Percentiles rank a stretch among this genome's conserved stretches.
Conservation (phyloP, 108 stramenopile species). For the Mediolabrus comicus region DNA sequence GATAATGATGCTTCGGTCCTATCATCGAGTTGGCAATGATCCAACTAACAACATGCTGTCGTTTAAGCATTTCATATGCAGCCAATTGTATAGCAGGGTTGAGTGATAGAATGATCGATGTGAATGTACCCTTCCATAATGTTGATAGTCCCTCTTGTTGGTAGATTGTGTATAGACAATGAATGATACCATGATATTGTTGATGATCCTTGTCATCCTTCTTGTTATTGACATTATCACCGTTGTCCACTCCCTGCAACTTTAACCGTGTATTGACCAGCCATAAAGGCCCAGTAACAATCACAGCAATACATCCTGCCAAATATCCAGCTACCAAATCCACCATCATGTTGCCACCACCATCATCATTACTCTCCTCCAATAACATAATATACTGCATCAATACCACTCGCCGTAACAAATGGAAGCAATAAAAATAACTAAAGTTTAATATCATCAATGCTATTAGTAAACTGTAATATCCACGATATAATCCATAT, state of each 20-base stretch:
- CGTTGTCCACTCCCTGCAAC: slow-evolving; percentile 33
- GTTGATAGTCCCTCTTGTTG: slow-evolving; percentile 48
- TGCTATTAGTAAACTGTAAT: slow-evolving; percentile 35
- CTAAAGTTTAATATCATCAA: slow-evolving; percentile 36
- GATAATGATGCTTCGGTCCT: too few species aligned
- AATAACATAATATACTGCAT: background rate
- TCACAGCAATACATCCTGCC: slow-evolving; percentile 58
- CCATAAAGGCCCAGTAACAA: slow-evolving; percentile 67
- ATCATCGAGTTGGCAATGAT: background rate
- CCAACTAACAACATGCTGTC: background rate
- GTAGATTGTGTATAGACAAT: slow-evolving; percentile 25
- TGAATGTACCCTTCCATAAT: slow-evolving; percentile 55
- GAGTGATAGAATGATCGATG: slow-evolving; percentile 58
- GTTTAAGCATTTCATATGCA: slow-evolving; percentile 61
- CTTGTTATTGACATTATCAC: background rate
- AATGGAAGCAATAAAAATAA: slow-evolving; percentile 48
- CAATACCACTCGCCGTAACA: slow-evolving; percentile 6
- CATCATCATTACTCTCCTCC: background rate
- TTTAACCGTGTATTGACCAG: slow-evolving; percentile 68
- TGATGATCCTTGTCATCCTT: slow-evolving; percentile 3
- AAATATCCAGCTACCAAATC: slow-evolving; percentile 44
- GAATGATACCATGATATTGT: slow-evolving; percentile 26
- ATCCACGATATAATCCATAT: slow-evolving; percentile 24
- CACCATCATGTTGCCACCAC: slow-evolving; percentile 8
- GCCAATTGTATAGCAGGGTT: slow-evolving; percentile 70